Evolutionary conservation across 2,329 filamentous ascomycete species (phyloP).

Genomic region (Trichothecium sympodiale): DNA sequence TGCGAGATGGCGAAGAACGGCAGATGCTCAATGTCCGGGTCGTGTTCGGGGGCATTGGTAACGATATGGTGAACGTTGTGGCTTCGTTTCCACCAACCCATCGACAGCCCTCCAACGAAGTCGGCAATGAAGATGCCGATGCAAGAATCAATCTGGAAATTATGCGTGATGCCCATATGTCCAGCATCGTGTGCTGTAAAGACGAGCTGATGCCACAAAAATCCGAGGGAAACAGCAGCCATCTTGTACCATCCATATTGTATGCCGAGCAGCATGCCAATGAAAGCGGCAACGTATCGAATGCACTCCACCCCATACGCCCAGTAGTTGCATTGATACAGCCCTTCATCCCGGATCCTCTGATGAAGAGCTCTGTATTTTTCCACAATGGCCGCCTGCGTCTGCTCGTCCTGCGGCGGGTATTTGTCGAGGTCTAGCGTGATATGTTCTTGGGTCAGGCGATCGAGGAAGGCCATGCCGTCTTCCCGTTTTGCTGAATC

Average conservation of each 20-base stretch:
- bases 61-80: slow-evolving; percentile 97
- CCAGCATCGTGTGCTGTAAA: slow-evolving; percentile 93
- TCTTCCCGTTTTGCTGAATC: slow-evolving; percentile 38
- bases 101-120: slow-evolving; percentile 76
- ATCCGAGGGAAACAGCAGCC: slow-evolving; percentile 66
- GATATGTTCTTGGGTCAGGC: slow-evolving; percentile 63
- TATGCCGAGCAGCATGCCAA: slow-evolving; percentile 50
- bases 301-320: slow-evolving; percentile 65
- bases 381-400: slow-evolving; percentile 62
- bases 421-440: slow-evolving; percentile 70
- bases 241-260: slow-evolving; percentile 53
- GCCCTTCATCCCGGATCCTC: slow-evolving; percentile 58
- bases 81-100: slow-evolving; percentile 95
- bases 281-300: slow-evolving; percentile 59
- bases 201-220: slow-evolving; percentile 88
- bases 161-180: slow-evolving; percentile 94
- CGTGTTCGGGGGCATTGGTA: slow-evolving; percentile 89
- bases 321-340: slow-evolving; percentile 77
- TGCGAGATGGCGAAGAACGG: slow-evolving; percentile 84
- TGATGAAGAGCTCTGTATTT: slow-evolving; percentile 75
- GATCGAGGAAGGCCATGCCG: slow-evolving; percentile 58
- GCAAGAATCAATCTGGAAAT: slow-evolving; percentile 69
- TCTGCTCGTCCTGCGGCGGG: slow-evolving; percentile 61
- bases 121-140: slow-evolving; percentile 88
- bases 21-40: slow-evolving; percentile 88